Evolutionary conservation across 768 basidiomycete genomes (phyloP), one percentile per base, ranked within the genome.

Genomic region (Auriscalpium microsporum): DNA sequence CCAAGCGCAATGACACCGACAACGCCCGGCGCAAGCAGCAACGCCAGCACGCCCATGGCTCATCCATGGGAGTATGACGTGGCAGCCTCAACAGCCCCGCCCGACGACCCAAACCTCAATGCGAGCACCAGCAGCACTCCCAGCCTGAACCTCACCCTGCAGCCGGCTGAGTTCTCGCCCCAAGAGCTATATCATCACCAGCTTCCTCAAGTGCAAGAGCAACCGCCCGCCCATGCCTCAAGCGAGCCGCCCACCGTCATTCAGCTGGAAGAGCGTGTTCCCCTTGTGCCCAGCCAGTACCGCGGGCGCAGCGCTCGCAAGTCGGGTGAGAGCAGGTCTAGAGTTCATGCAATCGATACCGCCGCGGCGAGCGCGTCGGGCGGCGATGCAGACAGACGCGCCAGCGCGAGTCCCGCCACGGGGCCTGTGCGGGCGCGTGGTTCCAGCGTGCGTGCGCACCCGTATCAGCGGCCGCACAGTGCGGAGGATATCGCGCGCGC

Each of bases 251-350:
- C 48, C 19, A 37, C 55, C 9, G 55, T 61, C 44, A 61, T 61
- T 45, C 60, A 56, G 40, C 58, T 61, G 37, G 58, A 61, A 52
- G 60, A 61, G 50, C 58, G 60, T 46, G 28, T 59, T 48, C 58
- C 60, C 38, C 55, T 58, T 45, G 50, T 60, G 50, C 54, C 48
- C 48, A 59, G 59, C 52, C 60, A 60, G 49, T 53, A 56, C 54
- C 58, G 54, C 47, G 55, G 51, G 56, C 55, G 58, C 52, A 38
- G 53, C 36, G 52, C 17, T 13, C 33, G 33, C 13, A 36, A 54
- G 45, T 45, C 55, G 36, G 55, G 53, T 54, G 60, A 59, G 60
- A 59, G 50, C 55, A 52, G 46, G 42, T 19, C 52, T 46, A 50
- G 56, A 14, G 53, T 50, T 23, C 52, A 51, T 59, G 54, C 58